phyloP scores from a whole-genome alignment of 805 yeast species.

The Kuraishia borneana region DNA sequence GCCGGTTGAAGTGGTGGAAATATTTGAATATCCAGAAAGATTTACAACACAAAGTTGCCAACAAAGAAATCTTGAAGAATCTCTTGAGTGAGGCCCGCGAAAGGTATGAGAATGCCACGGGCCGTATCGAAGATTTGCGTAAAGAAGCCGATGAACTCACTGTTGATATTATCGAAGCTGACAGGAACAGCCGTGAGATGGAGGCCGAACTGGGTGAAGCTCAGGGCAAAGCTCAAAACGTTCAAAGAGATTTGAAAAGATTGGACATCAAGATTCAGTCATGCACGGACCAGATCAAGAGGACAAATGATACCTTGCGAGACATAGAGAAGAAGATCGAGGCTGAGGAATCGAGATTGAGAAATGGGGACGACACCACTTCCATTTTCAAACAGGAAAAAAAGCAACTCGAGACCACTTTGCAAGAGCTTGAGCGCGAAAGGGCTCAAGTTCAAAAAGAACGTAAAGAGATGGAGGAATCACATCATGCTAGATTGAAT shows the following conservation, averaged over 20 bases:
- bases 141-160: neutral
- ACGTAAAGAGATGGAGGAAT: too few species aligned
- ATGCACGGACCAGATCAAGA: slow-evolving; percentile 8
- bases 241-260: slow-evolving; percentile 10
- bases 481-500: too few species aligned
- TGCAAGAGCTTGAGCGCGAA: slow-evolving; percentile 2
- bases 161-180: neutral
- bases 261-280: slow-evolving; percentile 13
- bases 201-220: neutral
- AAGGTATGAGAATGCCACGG: neutral
- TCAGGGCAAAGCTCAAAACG: slow-evolving; percentile 8
- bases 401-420: slow-evolving; percentile 5
- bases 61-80: slow-evolving; percentile 7
- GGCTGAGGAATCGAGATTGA: neutral
- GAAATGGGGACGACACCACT: neutral
- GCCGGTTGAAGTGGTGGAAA: neutral
- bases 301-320: slow-evolving; percentile 8
- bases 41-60: neutral
- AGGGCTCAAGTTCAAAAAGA: slow-evolving; percentile 1
- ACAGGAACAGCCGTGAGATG: neutral
- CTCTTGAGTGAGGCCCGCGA: slow-evolving; percentile 10
- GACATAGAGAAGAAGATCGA: slow-evolving; percentile 13
- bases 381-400: neutral
- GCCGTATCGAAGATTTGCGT: neutral
- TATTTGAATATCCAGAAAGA: neutral